A percentile compares a stretch with the other conserved stretches of the same genome.
These are phyloP conservation scores for Lentinula aciculospora DNA, from an alignment of 768 basidiomycete species.

Conservation along the genomic window DNA sequence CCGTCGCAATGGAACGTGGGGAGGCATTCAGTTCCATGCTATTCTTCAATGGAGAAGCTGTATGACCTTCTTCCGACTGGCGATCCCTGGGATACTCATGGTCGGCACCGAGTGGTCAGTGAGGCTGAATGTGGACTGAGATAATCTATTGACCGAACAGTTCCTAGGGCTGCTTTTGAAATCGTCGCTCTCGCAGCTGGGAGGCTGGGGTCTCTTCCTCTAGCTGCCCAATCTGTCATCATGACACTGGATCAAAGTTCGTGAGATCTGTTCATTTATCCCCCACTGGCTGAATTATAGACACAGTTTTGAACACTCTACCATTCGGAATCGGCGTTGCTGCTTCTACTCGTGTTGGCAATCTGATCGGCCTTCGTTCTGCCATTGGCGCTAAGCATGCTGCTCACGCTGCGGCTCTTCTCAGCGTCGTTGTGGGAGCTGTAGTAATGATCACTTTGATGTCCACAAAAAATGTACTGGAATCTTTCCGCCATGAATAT, in stretches of 20 bases:
- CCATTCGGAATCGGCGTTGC: constrained; percentile 77
- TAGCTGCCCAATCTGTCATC: constrained; percentile 74
- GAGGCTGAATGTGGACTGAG: neutral
- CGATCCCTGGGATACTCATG: constrained; percentile 76
- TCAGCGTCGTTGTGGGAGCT: constrained; percentile 55
- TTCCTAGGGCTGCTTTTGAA: constrained; percentile 69
- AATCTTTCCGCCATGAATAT: neutral
- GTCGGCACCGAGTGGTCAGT: constrained; percentile 74
- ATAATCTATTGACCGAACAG: neutral
- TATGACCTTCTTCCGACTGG: constrained; percentile 53
- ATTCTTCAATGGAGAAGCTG: constrained; percentile 48
- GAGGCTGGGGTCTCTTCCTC: constrained; percentile 55
- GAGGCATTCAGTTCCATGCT: constrained; percentile 39
- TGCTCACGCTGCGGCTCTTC: constrained; percentile 57
- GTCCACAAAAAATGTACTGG: constrained; percentile 47
- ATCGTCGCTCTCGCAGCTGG: constrained; percentile 78
- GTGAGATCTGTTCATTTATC: constrained; percentile 7
- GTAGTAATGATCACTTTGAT: constrained; percentile 58
- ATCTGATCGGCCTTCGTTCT: constrained; percentile 58
- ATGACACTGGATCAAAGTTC: constrained; percentile 78
- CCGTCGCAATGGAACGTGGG: constrained; percentile 58
- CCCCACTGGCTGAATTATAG: neutral
- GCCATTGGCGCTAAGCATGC: constrained; percentile 47
- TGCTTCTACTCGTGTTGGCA: constrained; percentile 68
- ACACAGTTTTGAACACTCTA: constrained; percentile 62